Base-by-base conservation (phyloP, 768 basidiomycete genomes). In the Kwoniella dendrophila region DNA sequence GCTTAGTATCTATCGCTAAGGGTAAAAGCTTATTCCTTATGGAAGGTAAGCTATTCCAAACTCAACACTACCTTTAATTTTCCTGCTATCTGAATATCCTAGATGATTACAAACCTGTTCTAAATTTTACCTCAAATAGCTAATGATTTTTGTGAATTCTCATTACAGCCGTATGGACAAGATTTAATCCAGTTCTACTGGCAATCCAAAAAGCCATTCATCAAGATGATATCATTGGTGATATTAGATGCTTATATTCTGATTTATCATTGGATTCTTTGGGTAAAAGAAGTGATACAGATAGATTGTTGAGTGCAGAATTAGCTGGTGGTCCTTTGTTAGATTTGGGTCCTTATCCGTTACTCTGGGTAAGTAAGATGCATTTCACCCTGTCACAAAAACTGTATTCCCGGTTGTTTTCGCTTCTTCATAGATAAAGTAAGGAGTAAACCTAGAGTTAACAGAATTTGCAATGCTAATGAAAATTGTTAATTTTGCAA, bases 301-400 rank as follows among this genome's bases (percentile, higher is more conserved):
- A 80, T 62, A 64, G 79, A 4, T 29, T 76, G 4, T 62, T 77
- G 26, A 70, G 73, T 56, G 73, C 78, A 0, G 62, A 71, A 20
- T 62, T 77, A 2, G 79, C 76, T 1, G 80, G 80, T 3, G 77
- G 78, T 18, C 69, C 74, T 0, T 64, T 80, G 6, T 65, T 79
- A 20, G 80, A 81, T 62, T 62, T 81, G 10, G 80, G 79, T 34
- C 70, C 72, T 20, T 73, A 69, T 55, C 60, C 66, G 4, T 41
- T 71, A 44, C 59, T 69, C 4, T 72, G 66, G 66, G 60, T 68
- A 45, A 55, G 70, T 64, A 2, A 18, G 26, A 8, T 22, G 20
- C 11, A 10, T 22, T 22, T 44, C 43, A n/a, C n/a, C n/a, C n/a
- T n/a, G n/a, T n/a, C n/a, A n/a, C n/a, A n/a, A n/a, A n/a, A n/a